Evolutionary conservation across 106 monocot species (phyloP), one percentile per base, ranked within the genome.

Genomic region (Dioscorea alata): DNA sequence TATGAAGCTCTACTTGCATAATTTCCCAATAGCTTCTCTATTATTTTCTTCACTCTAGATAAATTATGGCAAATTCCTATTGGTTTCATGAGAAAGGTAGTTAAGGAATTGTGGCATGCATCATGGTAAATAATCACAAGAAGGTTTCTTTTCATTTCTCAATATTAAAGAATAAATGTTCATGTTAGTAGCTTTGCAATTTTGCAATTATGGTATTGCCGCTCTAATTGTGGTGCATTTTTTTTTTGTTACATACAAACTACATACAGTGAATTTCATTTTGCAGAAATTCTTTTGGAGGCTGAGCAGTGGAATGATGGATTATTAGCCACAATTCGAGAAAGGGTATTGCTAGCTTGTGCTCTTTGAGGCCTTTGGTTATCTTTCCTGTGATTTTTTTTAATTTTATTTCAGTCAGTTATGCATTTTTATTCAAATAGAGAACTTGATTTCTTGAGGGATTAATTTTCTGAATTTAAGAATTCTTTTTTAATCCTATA

Each of bases 281-380:
- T 57, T 82, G 65, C 77, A 99, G 97, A 90, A 68, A 78, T 90
- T 75, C 71, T 48, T 50, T 73, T 99, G 76, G 85, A 99, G 73
- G 87, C 67, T n/a, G 97, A 99, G 17, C 84, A 92, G 28, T 99
- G 97, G 97, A 99, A 99, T 79, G 97, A 99, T 83, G 97, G 97
- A 48, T 69, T 99, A 69, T 50, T 99, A 66, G 97, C 97, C 33
- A 99, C 97, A 21, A 92, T 99, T 25, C 69, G 97, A 16, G 97
- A 99, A 63, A 83, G 81, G 87, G 97, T 99, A 89, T 48, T 69
- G 5, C n/a, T n/a, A 42, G 42, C 50, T 66, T 72, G 59, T 49
- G 48, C 25, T 33, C 17, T 65, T 16, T 53, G 2, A 53, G 9
- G 15, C 13, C 10, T 56, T 56, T 2, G 42, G 10, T 42, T 42